These are phyloP conservation scores for Akanthomyces dipterigenus DNA, from an alignment of 2,329 filamentous ascomycete species.

Conservation along the genomic window DNA sequence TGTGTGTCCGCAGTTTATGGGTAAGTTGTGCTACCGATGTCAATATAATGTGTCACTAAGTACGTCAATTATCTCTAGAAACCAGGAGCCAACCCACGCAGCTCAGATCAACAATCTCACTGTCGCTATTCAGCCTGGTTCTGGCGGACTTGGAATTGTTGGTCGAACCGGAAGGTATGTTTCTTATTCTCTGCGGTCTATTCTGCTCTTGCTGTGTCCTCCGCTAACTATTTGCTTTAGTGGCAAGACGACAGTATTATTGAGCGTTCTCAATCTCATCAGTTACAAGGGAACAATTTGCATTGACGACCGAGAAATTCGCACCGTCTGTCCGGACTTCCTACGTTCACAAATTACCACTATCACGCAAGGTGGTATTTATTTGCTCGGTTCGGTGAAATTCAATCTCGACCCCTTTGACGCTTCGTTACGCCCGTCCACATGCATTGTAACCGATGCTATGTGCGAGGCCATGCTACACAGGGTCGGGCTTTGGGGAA, in stretches of 20 bases:
- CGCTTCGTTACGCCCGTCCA: neutral
- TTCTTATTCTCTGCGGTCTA: too few species aligned
- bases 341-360: neutral
- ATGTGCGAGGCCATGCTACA: neutral
- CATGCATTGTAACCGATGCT: neutral
- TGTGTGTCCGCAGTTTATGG: neutral
- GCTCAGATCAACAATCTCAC: neutral
- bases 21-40: neutral
- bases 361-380: neutral
- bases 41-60: too few species aligned
- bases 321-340: neutral
- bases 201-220: too few species aligned
- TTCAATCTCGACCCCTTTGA: slow-evolving; percentile 1
- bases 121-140: neutral
- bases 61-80: slow-evolving; percentile 13
- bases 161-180: slow-evolving; percentile 8
- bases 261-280: slow-evolving; percentile 2
- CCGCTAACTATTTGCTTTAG: neutral
- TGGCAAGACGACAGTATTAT: slow-evolving; percentile 2
- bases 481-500: slow-evolving; percentile 1
- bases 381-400: neutral
- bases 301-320: slow-evolving; percentile 1
- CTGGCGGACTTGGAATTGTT: neutral
- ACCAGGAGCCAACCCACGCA: too few species aligned
- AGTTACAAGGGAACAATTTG: neutral